These are phyloP conservation scores for Linnemannia zychae DNA, from an alignment of 192 early-diverging fungal species.

Conservation along the genomic window DNA sequence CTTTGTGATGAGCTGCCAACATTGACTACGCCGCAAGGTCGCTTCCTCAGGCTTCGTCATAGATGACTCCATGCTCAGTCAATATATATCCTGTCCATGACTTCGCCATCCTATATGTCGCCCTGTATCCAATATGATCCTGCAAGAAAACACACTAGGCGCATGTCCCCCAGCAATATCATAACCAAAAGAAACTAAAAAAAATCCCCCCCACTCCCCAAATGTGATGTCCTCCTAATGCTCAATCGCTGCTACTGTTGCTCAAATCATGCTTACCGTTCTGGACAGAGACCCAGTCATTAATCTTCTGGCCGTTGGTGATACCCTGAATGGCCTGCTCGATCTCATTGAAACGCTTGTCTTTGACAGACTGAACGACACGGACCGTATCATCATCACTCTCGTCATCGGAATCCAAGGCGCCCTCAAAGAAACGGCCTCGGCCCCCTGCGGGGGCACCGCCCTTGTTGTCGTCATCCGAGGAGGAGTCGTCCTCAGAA, in stretches of 20 bases:
- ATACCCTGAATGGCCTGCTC: slow-evolving; percentile 72
- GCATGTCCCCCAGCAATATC: no score
- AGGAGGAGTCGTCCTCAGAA: slow-evolving; percentile 53
- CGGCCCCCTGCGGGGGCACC: slow-evolving; percentile 26
- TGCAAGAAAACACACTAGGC: not conserved
- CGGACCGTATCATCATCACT: slow-evolving; percentile 81
- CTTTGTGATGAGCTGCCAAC: not conserved
- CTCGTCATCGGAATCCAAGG: slow-evolving; percentile 69
- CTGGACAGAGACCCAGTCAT: slow-evolving; percentile 89
- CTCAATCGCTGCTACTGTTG: no score
- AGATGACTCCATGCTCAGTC: no score
- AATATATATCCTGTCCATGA: no score
- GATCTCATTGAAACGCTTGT: slow-evolving; percentile 92
- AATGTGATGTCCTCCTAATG: not conserved
- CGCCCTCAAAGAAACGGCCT: slow-evolving; percentile 56
- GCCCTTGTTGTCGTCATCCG: slow-evolving; percentile 68
- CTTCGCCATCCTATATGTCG: no score
- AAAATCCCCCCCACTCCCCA: not conserved
- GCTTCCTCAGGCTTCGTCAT: no score
- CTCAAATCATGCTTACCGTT: slow-evolving; percentile 73
- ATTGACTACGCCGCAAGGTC: not conserved
- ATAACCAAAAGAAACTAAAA: not conserved
- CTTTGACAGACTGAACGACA: slow-evolving; percentile 83
- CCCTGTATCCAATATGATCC: no score
- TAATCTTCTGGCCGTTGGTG: slow-evolving; percentile 84